Conservation (phyloP, 2,329 filamentous ascomycete genomes). For the Orbilia quercus region DNA sequence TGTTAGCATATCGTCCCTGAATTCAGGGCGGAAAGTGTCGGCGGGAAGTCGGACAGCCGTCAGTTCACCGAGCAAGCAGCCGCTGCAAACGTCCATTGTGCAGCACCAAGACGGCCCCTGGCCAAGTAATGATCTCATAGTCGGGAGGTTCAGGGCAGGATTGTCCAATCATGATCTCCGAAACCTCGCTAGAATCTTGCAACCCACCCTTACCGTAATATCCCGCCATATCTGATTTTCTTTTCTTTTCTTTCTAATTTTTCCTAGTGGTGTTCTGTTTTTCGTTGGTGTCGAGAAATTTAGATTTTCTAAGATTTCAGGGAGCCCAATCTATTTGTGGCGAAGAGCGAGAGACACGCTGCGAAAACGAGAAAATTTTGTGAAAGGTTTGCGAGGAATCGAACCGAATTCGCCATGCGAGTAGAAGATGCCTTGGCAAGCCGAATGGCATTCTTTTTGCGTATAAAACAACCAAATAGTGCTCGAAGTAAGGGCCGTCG, state of each 20-base stretch:
- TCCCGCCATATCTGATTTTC: conserved; percentile 9
- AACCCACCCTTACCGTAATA: conserved; percentile 45
- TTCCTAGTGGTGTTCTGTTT: too few species aligned
- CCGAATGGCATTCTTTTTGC: conserved; percentile 13
- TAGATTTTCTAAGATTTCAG: conserved; percentile 32
- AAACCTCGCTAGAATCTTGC: conserved; percentile 54
- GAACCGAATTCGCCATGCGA: conserved; percentile 10
- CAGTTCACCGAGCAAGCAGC: conserved; percentile 45
- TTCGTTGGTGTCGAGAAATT: conserved; percentile 24
- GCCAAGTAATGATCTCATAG: conserved; percentile 46
- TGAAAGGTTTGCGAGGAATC: conserved; percentile 30
- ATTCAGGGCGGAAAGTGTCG: conserved; percentile 23
- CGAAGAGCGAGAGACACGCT: conserved; percentile 31
- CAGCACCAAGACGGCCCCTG: conserved; percentile 17
- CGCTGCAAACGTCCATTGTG: conserved; percentile 43
- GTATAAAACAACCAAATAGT: background rate
- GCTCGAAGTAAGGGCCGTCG: conserved; percentile 28
- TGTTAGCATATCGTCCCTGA: conserved; percentile 23
- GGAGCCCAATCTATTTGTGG: conserved; percentile 36
- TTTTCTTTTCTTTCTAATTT: too few species aligned
- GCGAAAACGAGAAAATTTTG: conserved; percentile 20
- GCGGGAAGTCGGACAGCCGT: conserved; percentile 44
- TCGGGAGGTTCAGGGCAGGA: conserved; percentile 21
- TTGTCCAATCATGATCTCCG: conserved; percentile 38
- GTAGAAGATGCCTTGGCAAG: conserved; percentile 23